Evolutionary conservation across 1,284 basidiomycete genomes (phyloP).

Genomic region (Amylostereum areolatum): DNA sequence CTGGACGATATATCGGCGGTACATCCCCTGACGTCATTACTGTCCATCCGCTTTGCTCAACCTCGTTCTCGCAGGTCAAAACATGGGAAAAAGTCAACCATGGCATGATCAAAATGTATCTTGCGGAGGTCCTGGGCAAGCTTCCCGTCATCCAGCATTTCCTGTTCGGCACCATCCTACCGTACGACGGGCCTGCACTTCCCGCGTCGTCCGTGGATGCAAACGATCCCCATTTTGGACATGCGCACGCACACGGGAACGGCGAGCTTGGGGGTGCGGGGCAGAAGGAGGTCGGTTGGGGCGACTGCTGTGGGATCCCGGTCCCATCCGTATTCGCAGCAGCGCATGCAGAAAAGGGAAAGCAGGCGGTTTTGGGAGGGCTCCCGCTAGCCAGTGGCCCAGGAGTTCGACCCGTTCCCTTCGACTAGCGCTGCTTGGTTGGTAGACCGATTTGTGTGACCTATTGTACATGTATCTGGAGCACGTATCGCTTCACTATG

Average conservation of each 20-base stretch:
- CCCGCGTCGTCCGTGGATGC: constrained; percentile 30
- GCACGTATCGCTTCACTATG: no score
- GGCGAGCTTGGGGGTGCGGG: no score
- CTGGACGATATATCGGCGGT: constrained; percentile 95
- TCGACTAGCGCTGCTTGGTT: no score
- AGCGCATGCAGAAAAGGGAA: constrained; percentile 45
- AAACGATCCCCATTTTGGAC: constrained; percentile 45
- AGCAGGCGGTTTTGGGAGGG: constrained; percentile 28
- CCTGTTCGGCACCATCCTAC: constrained; percentile 83
- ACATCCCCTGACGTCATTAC: no score
- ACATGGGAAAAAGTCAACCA: constrained; percentile 96
- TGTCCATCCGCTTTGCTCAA: no score
- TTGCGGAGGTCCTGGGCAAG: constrained; percentile 91
- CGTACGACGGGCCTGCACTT: constrained; percentile 59
- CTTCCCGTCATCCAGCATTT: constrained; percentile 97
- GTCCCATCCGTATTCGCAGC: constrained; percentile 82
- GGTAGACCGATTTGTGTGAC: no score
- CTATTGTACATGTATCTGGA: no score
- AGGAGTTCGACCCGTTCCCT: constrained; percentile 77
- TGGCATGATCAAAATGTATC: constrained; percentile 99
- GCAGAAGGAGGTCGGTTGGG: constrained; percentile 64
- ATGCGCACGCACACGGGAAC: constrained; percentile 51
- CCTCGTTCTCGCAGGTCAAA: no score
- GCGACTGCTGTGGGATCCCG: constrained; percentile 91
- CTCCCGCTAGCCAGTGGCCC: constrained; percentile 50